These are phyloP conservation scores for Boechera divaricarpa DNA, from an alignment of 345 rosid species.

Conservation along the genomic window DNA sequence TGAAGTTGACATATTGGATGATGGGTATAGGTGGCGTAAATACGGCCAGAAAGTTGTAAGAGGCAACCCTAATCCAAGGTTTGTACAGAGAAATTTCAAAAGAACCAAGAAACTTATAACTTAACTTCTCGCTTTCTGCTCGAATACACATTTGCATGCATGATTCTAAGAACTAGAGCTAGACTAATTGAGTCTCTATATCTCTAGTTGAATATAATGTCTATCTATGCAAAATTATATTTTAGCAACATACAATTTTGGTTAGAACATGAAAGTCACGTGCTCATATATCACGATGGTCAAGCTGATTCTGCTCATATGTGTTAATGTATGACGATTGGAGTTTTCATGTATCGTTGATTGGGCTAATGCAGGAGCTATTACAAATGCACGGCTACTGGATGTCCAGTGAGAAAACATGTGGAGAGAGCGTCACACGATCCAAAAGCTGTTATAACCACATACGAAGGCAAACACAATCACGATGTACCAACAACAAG, in stretches of 20 bases:
- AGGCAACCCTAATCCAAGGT: slow-evolving; percentile 98
- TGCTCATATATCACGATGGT: slow-evolving; percentile 5
- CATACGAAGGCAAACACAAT: slow-evolving; percentile 97
- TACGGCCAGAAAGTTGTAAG: slow-evolving; percentile 99
- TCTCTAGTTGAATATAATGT: not conserved
- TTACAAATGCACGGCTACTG: slow-evolving; percentile 90
- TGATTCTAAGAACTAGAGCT: not conserved
- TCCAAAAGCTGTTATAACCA: slow-evolving; percentile 93
- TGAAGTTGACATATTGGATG: slow-evolving; percentile 97
- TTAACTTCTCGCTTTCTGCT: not conserved
- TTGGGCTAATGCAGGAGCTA: slow-evolving; percentile 70
- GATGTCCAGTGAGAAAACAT: slow-evolving; percentile 96
- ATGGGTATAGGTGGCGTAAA: slow-evolving; percentile 98
- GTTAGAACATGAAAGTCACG: slow-evolving; percentile 14
- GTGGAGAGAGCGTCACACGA: slow-evolving; percentile 99
- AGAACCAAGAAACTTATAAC: not conserved
- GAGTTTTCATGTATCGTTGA: not conserved
- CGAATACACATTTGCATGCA: not conserved
- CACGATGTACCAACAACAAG: slow-evolving; percentile 89
- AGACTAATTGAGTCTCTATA: not conserved
- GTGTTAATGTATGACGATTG: not conserved
- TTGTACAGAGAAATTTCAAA: slow-evolving; percentile 11
- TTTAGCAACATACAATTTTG: slow-evolving; percentile 16
- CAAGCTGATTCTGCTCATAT: slow-evolving; percentile 12
- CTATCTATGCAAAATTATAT: not conserved